These are phyloP conservation scores for Monilinia laxa DNA, from an alignment of 2,329 filamentous ascomycete species.

Conservation along the genomic window DNA sequence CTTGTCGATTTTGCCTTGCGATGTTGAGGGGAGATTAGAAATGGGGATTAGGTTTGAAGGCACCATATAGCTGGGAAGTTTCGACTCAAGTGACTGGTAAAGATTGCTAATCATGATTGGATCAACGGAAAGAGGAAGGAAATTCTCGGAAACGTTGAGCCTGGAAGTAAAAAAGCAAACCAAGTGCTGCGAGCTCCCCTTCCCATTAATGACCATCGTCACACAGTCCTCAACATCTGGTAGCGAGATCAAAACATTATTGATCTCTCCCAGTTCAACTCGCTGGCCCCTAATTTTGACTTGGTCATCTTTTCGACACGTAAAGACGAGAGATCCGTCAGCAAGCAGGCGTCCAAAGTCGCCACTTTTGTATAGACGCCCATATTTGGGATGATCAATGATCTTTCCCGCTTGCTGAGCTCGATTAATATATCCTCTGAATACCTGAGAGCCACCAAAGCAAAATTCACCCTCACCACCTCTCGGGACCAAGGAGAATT, in stretches of 20 bases:
- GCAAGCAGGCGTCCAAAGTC: conserved; percentile 78
- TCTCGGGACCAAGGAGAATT: conserved; percentile 57
- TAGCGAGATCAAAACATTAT: conserved; percentile 56
- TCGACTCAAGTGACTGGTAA: conserved; percentile 53
- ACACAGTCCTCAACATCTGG: conserved; percentile 58
- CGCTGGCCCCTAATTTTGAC: conserved; percentile 79
- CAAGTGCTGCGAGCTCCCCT: conserved; percentile 52
- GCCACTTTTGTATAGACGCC: conserved; percentile 77
- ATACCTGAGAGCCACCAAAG: conserved; percentile 82
- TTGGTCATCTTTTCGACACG: conserved; percentile 74
- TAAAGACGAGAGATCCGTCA: conserved; percentile 72
- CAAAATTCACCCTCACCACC: conserved; percentile 81
- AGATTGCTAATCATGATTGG: conserved; percentile 46
- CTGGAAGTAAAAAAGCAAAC: conserved; percentile 67
- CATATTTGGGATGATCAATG: conserved; percentile 64
- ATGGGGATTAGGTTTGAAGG: conserved; percentile 73
- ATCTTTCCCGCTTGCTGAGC: conserved; percentile 66
- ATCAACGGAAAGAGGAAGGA: conserved; percentile 43
- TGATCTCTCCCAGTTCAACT: conserved; percentile 77
- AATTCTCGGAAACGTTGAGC: conserved; percentile 12
- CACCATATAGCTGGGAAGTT: conserved; percentile 74
- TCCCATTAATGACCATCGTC: conserved; percentile 55
- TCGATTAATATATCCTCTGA: conserved; percentile 69
- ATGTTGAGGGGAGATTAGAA: conserved; percentile 65
- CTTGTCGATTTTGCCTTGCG: conserved; percentile 73